Evolutionary conservation across 2,329 filamentous ascomycete species (phyloP).

Genomic region (Colletotrichum sp.): DNA sequence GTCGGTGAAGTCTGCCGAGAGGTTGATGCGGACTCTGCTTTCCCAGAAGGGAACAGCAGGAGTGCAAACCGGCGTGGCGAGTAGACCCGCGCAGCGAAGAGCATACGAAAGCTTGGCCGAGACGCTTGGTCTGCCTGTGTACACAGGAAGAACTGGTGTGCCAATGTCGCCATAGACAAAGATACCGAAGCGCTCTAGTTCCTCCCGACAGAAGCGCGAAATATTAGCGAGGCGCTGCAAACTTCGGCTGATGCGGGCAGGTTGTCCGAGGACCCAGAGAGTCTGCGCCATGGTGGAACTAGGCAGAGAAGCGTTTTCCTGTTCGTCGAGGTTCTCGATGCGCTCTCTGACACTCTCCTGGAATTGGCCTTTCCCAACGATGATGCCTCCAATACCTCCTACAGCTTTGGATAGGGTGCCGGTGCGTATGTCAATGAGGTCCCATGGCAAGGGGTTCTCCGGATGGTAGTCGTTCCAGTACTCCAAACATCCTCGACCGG

Average conservation of each 20-base stretch:
- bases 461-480: slow-evolving; percentile 18
- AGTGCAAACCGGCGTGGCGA: slow-evolving; percentile 12
- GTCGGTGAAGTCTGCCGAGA: slow-evolving; percentile 15
- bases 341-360: background rate
- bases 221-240: slow-evolving; percentile 2
- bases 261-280: slow-evolving; percentile 17
- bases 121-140: slow-evolving; percentile 10
- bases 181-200: slow-evolving; percentile 10
- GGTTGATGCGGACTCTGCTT: slow-evolving; percentile 20
- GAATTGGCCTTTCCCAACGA: slow-evolving; percentile 2
- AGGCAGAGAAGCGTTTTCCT: background rate
- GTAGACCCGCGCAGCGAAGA: background rate
- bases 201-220: slow-evolving; percentile 2
- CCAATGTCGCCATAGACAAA: slow-evolving; percentile 13
- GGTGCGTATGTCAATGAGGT: slow-evolving; percentile 21
- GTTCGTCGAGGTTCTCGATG: background rate
- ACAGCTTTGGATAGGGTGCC: slow-evolving; percentile 18
- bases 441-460: background rate
- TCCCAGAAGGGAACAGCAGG: slow-evolving; percentile 21
- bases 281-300: slow-evolving; percentile 17
- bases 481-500: slow-evolving; percentile 20
- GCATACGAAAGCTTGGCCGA: slow-evolving; percentile 10
- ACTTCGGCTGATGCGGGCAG: background rate
- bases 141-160: slow-evolving; percentile 2
- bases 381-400: slow-evolving; percentile 19